phyloP scores from a whole-genome alignment of 768 basidiomycete species.

The Leccinellum albellum region DNA sequence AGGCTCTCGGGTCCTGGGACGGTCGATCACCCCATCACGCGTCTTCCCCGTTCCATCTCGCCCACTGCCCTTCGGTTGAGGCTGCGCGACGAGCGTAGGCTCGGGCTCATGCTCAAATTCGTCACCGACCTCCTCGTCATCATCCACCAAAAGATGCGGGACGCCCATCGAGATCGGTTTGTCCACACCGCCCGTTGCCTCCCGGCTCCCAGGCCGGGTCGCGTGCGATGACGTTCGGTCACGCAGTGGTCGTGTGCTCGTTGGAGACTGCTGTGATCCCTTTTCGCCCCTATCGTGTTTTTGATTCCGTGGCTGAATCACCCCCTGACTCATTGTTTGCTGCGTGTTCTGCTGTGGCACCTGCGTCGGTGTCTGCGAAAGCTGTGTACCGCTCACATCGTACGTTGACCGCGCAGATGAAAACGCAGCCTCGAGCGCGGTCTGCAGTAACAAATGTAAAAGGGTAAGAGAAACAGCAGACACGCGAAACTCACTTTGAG shows the following conservation, averaged over 20 bases:
- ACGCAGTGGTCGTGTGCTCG: background rate
- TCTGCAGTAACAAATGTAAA: conserved; percentile 35
- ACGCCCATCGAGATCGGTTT: conserved; percentile 6
- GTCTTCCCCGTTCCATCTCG: background rate
- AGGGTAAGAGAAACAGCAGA: background rate
- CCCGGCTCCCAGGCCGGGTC: background rate
- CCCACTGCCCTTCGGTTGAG: background rate
- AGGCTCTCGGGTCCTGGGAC: conserved; percentile 8
- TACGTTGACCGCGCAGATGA: conserved; percentile 72
- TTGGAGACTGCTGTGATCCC: conserved; percentile 1
- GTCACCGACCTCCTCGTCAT: background rate
- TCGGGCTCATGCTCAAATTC: conserved; percentile 10
- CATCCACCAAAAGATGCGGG: conserved; percentile 9
- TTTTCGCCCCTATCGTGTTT: background rate
- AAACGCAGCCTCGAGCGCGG: conserved; percentile 63
- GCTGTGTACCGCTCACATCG: conserved; percentile 38
- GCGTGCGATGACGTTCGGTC: background rate
- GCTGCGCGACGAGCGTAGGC: conserved; percentile 16
- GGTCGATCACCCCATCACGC: background rate
- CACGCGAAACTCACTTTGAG: conserved; percentile 55
- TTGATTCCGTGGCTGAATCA: background rate
- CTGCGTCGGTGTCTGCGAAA: conserved; percentile 14
- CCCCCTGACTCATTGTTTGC: background rate
- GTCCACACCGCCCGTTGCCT: background rate
- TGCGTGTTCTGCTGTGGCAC: conserved; percentile 1